Evolutionary conservation across 768 basidiomycete genomes (phyloP).

Genomic region (Tylopilus rubrobrunneus): DNA sequence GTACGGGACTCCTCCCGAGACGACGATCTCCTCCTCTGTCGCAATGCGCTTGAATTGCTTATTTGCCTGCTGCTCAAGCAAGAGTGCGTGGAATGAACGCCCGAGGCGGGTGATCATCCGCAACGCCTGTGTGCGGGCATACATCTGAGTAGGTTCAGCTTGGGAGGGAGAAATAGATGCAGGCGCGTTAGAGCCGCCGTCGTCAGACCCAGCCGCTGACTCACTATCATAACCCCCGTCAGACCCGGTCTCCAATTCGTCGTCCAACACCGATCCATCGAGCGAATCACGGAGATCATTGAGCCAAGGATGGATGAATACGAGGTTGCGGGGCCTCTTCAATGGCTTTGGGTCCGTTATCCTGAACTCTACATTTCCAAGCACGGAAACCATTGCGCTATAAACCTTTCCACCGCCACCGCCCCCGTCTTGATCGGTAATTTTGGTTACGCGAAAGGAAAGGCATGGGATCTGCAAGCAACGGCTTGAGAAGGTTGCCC

Average conservation of each 20-base stretch:
- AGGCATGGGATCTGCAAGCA: background rate
- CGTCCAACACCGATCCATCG: background rate
- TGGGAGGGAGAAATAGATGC: background rate
- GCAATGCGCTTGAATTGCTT: background rate
- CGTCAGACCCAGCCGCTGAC: too few relatives aligned
- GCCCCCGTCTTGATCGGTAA: background rate
- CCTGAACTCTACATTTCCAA: conserved; percentile 3
- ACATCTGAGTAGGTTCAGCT: background rate
- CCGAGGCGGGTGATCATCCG: background rate
- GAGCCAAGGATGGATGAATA: conserved; percentile 11
- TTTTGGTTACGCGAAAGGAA: background rate
- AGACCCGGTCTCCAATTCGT: background rate
- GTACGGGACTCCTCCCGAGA: background rate
- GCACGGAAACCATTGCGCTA: background rate
- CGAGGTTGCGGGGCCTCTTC: background rate
- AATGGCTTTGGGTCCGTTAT: background rate
- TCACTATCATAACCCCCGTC: too few relatives aligned
- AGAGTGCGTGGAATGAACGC: background rate
- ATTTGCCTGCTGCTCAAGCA: conserved; percentile 1
- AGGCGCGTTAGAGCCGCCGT: background rate
- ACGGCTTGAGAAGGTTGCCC: background rate
- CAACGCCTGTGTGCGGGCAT: background rate
- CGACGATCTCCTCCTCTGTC: background rate
- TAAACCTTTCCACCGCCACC: background rate
- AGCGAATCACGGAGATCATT: too few relatives aligned